Conservation (phyloP, 768 basidiomycete genomes). For the Rhizopogon sp. region DNA sequence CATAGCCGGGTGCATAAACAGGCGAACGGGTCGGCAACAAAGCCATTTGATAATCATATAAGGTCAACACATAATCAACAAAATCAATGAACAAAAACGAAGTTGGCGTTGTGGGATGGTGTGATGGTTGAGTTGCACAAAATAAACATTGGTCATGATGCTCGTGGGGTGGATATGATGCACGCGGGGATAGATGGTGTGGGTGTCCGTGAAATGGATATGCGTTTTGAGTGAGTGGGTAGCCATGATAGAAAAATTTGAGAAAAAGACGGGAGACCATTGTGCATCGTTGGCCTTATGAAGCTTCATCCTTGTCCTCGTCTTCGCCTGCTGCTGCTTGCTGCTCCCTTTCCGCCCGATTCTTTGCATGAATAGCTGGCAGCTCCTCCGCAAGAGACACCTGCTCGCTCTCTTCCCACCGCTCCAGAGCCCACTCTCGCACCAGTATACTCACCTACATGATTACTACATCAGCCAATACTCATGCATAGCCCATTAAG, state of each 20-base stretch:
- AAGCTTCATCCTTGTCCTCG: constrained; percentile 1
- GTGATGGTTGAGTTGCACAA: constrained; percentile 1
- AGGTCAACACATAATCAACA: constrained; percentile 6
- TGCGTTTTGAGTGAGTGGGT: background rate
- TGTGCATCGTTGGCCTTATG: background rate
- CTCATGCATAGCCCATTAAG: background rate
- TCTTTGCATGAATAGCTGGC: constrained; percentile 51
- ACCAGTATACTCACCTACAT: constrained; percentile 76
- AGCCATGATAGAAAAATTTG: background rate
- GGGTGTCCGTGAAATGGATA: constrained; percentile 10
- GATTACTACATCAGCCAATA: constrained; percentile 1
- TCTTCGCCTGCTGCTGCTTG: constrained; percentile 14
- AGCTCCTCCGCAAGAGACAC: constrained; percentile 60
- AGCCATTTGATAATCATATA: constrained; percentile 10
- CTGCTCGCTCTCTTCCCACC: constrained; percentile 60
- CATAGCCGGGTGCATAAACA: constrained; percentile 2
- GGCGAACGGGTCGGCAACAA: background rate
- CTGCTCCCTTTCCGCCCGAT: constrained; percentile 32
- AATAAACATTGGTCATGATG: constrained; percentile 7
- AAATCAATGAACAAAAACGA: constrained; percentile 2
- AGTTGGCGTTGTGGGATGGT: background rate
- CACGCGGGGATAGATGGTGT: background rate
- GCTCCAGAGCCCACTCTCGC: constrained; percentile 77
- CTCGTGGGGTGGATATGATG: constrained; percentile 6
- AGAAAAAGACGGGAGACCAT: background rate